Percentiles rank a stretch among this genome's conserved stretches.
Evolutionary conservation across 371 early-diverging fungal genomes (phyloP).

Genomic region (Funneliformis caledonium): DNA sequence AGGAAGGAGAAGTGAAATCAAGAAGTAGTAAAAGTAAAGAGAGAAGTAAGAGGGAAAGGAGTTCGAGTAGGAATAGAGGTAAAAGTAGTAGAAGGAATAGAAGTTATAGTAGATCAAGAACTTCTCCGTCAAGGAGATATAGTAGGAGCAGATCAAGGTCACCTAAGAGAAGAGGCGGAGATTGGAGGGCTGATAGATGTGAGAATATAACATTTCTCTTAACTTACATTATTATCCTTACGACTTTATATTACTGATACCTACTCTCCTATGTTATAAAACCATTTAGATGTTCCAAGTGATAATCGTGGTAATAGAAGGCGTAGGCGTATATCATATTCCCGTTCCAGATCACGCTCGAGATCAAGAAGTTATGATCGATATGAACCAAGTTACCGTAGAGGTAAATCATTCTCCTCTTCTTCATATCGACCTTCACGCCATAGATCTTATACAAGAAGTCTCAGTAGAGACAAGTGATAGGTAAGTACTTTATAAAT

Average conservation of each 20-base stretch:
- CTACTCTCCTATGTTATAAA: not conserved
- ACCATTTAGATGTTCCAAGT: not conserved
- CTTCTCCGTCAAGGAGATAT: not conserved
- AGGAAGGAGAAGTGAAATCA: not conserved
- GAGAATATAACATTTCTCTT: not conserved
- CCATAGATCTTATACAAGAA: not conserved
- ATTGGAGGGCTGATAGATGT: conserved; percentile 15
- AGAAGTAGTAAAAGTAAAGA: not conserved
- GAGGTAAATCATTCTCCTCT: not conserved
- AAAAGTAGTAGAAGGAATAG: not conserved
- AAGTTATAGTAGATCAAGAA: not conserved
- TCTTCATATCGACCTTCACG: conserved; percentile 3
- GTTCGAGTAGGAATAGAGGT: not conserved
- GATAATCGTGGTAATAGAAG: not conserved
- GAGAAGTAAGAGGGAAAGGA: not conserved
- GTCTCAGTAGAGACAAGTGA: not conserved
- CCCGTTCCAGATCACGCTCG: conserved; percentile 1
- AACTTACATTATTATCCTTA: not conserved
- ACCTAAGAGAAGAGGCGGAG: not conserved
- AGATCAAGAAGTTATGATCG: conserved; percentile 11
- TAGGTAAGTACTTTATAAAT: not conserved
- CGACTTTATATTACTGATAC: not conserved
- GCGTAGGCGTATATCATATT: not conserved
- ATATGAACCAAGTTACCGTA: conserved; percentile 21
- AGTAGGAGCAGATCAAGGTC: not conserved